Evolutionary conservation across 2,329 filamentous ascomycete species (phyloP), one percentile per base, ranked within the genome.

Genomic region (Penicillium freii): DNA sequence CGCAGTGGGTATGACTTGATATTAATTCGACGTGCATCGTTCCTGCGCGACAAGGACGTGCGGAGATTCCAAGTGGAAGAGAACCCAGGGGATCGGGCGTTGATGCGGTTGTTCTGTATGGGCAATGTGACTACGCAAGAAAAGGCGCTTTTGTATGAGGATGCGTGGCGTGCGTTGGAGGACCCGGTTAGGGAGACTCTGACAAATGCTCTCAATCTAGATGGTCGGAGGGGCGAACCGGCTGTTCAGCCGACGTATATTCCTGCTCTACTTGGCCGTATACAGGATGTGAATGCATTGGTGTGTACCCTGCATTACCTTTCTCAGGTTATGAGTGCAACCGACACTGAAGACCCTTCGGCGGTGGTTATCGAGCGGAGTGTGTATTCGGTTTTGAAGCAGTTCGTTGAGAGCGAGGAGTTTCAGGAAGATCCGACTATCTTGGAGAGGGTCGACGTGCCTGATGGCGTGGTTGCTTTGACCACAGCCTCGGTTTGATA

Each of bases 221-320:
- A 62, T 23, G 61, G 61, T 10, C 19, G 23, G n/a, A 55, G 51
- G 25, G 45, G 51, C 1, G 31, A 57, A 21, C 59, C 59, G 33
- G 61, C 61, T 23, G 54, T 62, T 17, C 59, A 61, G 19, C 61
- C 59, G 19, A 61, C 61, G 17, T 61, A 62, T 40, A 57, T 56
- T 33, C 54, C 61, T 46, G 61, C 59, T n/a, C 46, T 62, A 10
- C 48, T 62, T 25, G 38, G 36, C 21, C 45, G 49, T 34, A 55
- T 61, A 10, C 42, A 25, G 13, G 49, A 47, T 15, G 29, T 45
- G 13, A 21, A 15, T 21, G 33, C 56, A 4, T 36, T 62, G 36
- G 25, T 42, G 1, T 50, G 40, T 45, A 43, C 51, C 11, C 36
- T 61, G 15, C 23, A 43, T 10, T 62, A 57, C 38, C 54, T 62